Percentiles rank a stretch among this genome's conserved stretches.
Evolutionary conservation across 805 yeast genomes (phyloP).

Genomic region (Isabelozyma gotoi): DNA sequence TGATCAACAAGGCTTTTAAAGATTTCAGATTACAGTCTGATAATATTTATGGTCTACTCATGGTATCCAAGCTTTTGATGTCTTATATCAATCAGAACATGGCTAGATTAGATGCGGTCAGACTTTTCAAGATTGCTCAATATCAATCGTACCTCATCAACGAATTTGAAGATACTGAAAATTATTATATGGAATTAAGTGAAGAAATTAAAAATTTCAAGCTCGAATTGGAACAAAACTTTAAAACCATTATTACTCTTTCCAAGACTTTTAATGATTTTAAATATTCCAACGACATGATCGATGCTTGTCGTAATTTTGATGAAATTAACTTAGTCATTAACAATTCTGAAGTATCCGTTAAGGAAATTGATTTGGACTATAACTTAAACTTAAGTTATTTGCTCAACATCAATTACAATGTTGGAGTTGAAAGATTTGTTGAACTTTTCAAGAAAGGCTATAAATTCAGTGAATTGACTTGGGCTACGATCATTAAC

Average conservation of each 20-base stretch:
- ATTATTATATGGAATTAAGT: slow-evolving; percentile 32
- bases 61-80: slow-evolving; percentile 21
- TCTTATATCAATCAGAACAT: slow-evolving; percentile 5
- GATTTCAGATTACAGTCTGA: slow-evolving; percentile 24
- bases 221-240: slow-evolving; percentile 12
- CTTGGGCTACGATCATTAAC: slow-evolving; percentile 33
- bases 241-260: slow-evolving; percentile 8
- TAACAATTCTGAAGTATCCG: slow-evolving; percentile 4
- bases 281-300: slow-evolving; percentile 9
- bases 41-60: slow-evolving; percentile 31
- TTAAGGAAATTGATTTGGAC: slow-evolving; percentile 4
- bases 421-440: slow-evolving; percentile 25
- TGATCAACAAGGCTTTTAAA: slow-evolving; percentile 25
- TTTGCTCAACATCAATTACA: slow-evolving; percentile 25
- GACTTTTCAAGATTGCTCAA: slow-evolving; percentile 19
- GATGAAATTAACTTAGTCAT: slow-evolving; percentile 4
- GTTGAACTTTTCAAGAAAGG: slow-evolving; percentile 28
- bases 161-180: slow-evolving; percentile 39
- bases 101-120: slow-evolving; percentile 5
- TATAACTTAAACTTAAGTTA: slow-evolving; percentile 24
- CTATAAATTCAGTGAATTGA: slow-evolving; percentile 24
- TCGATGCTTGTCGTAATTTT: slow-evolving; percentile 8
- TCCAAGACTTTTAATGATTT: slow-evolving; percentile 1
- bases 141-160: slow-evolving; percentile 30
- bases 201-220: slow-evolving; percentile 21